Conservation (phyloP, 495 filamentous ascomycete species). For the Thozetella sp. region DNA sequence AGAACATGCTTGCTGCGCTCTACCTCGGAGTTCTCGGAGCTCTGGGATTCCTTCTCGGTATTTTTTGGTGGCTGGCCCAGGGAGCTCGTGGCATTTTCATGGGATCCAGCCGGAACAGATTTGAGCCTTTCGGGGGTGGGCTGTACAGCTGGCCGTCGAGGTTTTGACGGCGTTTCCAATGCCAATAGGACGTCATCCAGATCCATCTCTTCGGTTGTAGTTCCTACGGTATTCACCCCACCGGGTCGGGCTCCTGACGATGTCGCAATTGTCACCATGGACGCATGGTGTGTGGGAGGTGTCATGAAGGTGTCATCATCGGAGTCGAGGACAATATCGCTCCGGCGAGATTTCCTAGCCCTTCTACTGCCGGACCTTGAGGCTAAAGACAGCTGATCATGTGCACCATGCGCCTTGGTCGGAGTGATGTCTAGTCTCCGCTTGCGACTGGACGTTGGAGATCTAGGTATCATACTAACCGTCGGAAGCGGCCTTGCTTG, state of each 20-base stretch:
- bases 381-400: neutral
- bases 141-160: neutral
- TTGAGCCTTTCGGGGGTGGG: too few species aligned
- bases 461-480: neutral
- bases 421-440: conserved; percentile 8
- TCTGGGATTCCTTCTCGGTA: conserved; percentile 11
- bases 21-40: conserved; percentile 11
- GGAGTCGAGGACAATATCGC: conserved; percentile 45
- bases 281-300: conserved; percentile 17
- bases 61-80: too few species aligned
- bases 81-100: neutral
- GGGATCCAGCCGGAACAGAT: too few species aligned
- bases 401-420: neutral
- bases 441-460: conserved; percentile 11
- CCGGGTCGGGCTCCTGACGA: conserved; percentile 1
- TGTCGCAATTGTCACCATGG: neutral
- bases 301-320: conserved; percentile 46
- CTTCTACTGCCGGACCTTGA: conserved; percentile 1
- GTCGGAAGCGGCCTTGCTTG: conserved; percentile 1
- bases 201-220: conserved; percentile 14
- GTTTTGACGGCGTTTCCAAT: conserved; percentile 6
- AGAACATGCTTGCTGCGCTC: conserved; percentile 29
- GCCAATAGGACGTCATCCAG: conserved; percentile 4
- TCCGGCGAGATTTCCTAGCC: conserved; percentile 11
- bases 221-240: neutral